Evolutionary conservation across 768 basidiomycete species (phyloP).

Genomic region (Jaapia argillacea): DNA sequence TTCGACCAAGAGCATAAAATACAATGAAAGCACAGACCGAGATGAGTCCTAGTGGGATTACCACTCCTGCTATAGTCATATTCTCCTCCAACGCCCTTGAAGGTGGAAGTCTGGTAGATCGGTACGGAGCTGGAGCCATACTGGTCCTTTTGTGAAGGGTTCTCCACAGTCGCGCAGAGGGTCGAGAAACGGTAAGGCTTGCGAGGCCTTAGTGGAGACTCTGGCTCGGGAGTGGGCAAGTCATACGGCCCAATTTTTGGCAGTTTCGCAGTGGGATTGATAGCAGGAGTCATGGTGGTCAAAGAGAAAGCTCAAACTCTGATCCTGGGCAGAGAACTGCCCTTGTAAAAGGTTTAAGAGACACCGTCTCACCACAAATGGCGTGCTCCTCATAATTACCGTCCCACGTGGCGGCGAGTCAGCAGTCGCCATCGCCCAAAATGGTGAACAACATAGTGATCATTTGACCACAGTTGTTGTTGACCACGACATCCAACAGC

Average conservation of each 20-base stretch:
- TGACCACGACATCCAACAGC: no score
- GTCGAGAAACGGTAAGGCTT: conserved; percentile 87
- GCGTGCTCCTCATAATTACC: neutral
- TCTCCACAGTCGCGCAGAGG: conserved; percentile 85
- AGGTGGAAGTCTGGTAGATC: conserved; percentile 96
- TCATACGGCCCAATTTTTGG: conserved; percentile 32
- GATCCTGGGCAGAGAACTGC: neutral
- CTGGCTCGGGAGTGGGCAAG: conserved; percentile 75
- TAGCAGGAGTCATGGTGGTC: neutral
- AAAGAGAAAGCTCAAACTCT: neutral
- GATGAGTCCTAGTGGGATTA: conserved; percentile 91
- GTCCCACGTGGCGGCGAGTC: no score
- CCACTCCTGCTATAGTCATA: conserved; percentile 96
- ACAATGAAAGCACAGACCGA: conserved; percentile 72
- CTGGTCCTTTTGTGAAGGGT: conserved; percentile 89
- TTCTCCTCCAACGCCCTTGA: conserved; percentile 84
- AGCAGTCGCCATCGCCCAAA: no score
- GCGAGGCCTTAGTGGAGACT: conserved; percentile 56
- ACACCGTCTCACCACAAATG: neutral
- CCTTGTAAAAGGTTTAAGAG: neutral
- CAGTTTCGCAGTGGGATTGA: neutral
- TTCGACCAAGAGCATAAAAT: no score
- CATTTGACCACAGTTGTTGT: no score
- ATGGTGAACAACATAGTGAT: no score
- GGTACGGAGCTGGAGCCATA: conserved; percentile 91